Base-by-base conservation (phyloP, 2,329 filamentous ascomycete genomes). In the Clarireedia paspali region DNA sequence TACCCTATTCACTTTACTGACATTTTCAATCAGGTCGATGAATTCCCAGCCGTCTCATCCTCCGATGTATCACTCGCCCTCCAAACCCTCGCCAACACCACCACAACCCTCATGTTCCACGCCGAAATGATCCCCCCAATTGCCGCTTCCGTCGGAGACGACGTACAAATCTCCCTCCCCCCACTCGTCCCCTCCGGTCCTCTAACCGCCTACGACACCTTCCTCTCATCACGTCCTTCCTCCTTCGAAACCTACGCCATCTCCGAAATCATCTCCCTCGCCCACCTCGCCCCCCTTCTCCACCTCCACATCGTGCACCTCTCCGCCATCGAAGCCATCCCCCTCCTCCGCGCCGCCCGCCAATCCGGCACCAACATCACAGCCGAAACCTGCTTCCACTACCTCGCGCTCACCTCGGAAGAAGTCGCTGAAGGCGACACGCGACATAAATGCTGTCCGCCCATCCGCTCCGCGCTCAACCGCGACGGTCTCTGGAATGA, bases 101-200 rank as follows among this genome's bases (percentile, higher is more conserved):
- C 89, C 17, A 97, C 94, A 2, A 95, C 91, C 0, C 83, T 97
- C 65, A 97, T 99, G 92, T 99, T 99, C 75, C 94, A 99, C 69
- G 94, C 94, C 56, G 94, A 99, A 72, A 97, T 96, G 91, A 85
- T 95, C 12, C 91, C 92, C n/a, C 89, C 90, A 17, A 88, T 91
- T 62, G 74, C 88, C 50, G 82, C 83, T 62, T 91, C 89, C 0
- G 87, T 91, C 2, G 87, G 88, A 53, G 89, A 94, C 69, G 83
- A 84, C 26, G 84, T 90, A 4, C 86, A 89, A 66, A 72, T 74
- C 26, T 88, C 88, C 0, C 76, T 80, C 6, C 82, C 89, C 17
- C 88, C 89, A 0, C 74, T 87, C 6, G 81, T 81, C 0, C 89
- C 89, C 4, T 77, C 79, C 27, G 90, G 89, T 15, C 83, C 87